A percentile compares a stretch with the other conserved stretches of the same genome.
These are phyloP conservation scores for Pseudogymnoascus sp. DNA, from an alignment of 2,329 filamentous ascomycete species.

Conservation along the genomic window DNA sequence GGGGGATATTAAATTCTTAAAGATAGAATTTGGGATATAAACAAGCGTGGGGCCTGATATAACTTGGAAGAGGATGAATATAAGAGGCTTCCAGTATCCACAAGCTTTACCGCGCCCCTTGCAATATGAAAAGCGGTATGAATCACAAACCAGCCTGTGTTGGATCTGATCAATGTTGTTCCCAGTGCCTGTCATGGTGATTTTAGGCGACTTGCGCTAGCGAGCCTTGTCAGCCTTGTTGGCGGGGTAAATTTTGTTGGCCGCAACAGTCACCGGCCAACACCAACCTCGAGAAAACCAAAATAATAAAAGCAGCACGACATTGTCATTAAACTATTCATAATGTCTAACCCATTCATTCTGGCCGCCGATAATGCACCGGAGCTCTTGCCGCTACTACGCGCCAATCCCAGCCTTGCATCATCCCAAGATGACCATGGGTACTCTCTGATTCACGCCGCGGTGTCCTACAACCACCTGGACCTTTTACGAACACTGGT, in stretches of 20 bases:
- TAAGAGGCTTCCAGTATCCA: background rate
- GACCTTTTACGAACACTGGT: slow-evolving; percentile 71
- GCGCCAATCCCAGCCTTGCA: slow-evolving; percentile 67
- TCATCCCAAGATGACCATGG: slow-evolving; percentile 79
- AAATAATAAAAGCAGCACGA: background rate
- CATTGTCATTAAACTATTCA: slow-evolving; percentile 10
- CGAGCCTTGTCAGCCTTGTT: slow-evolving; percentile 23
- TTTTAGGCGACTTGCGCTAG: slow-evolving; percentile 9
- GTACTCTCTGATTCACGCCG: slow-evolving; percentile 90
- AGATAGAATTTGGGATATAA: background rate
- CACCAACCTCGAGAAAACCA: background rate
- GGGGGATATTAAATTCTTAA: slow-evolving; percentile 1
- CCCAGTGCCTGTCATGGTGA: slow-evolving; percentile 2
- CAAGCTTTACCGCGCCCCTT: background rate
- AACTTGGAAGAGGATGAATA: background rate
- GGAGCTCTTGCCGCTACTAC: slow-evolving; percentile 66
- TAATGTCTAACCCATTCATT: slow-evolving; percentile 56
- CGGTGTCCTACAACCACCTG: slow-evolving; percentile 84
- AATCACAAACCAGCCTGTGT: background rate
- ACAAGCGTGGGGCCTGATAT: background rate
- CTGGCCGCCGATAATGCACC: slow-evolving; percentile 76
- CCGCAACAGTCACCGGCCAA: background rate
- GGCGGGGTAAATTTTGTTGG: slow-evolving; percentile 9
- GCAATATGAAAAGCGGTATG: background rate
- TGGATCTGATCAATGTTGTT: background rate